Evolutionary conservation across 1,284 basidiomycete species (phyloP), one percentile per base, ranked within the genome.

Genomic region (Leccinum olivaceoglutinosum): DNA sequence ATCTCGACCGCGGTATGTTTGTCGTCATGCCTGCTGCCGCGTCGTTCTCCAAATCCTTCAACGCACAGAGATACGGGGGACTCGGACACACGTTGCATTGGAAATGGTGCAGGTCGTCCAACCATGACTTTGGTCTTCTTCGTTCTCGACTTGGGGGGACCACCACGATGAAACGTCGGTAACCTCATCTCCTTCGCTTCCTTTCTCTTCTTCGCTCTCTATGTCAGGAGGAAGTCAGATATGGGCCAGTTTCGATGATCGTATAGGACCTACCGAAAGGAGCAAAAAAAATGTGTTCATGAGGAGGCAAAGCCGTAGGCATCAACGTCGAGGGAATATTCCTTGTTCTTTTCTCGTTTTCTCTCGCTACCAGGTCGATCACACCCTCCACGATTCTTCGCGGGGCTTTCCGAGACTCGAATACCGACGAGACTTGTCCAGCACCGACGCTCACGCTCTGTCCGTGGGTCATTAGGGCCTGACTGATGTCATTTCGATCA

Each of bases 61-160:
- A 56, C 4, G 3, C 6, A 18, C 16, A 62, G 59, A 36, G 62
- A 65, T 34, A 38, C 18, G 4, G 34, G 59, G n/a, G 60, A 38
- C 16, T 58, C 34, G 29, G 21, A 18, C 7, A 32, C 62, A 14
- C 65, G 18, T 38, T 72, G 65, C 67, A 74, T 67, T 54, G 74
- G 72, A 65, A 76, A 74, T 29, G 74, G 66, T 7, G 39, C 64
- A 32, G 59, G 58, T 54, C 61, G 61, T 7, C 12, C 49, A 46
- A 16, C 21, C 18, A 55, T 59, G 21, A 49, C 41, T 1, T 32
- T 55, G 7, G 46, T 12, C 21, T 53, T 63, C 34, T 56, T 62
- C 25, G 14, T 44, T 46, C 38, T 62, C 11, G 60, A 60, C 32
- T 59, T 58, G 46, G 59, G 9, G 6, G 64, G 64, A 60, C 59